phyloP scores from a whole-genome alignment of 1,284 basidiomycete species.

The Cutaneotrichosporon cavernicola region DNA sequence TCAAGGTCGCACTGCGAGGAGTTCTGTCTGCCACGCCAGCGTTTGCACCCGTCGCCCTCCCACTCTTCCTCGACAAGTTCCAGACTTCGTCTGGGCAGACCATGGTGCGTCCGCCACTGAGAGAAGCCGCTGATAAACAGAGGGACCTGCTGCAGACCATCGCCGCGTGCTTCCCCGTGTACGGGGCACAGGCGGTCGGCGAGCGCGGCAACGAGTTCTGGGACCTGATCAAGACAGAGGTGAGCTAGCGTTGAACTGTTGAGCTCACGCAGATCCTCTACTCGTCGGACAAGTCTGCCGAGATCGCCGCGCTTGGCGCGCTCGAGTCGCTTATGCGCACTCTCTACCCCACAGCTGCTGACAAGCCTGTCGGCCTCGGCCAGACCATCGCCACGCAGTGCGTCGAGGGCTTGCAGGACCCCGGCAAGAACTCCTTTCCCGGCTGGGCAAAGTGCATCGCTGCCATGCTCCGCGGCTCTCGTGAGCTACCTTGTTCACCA shows the following conservation, averaged over 20 bases:
- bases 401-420: conserved; percentile 72
- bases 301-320: conserved; percentile 68
- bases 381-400: conserved; percentile 76
- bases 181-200: conserved; percentile 65
- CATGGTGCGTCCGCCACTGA: conserved; percentile 62
- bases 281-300: conserved; percentile 72
- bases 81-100: conserved; percentile 75
- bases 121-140: conserved; percentile 53
- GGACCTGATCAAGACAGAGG: conserved; percentile 85
- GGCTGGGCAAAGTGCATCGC: conserved; percentile 78
- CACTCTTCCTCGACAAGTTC: conserved; percentile 90
- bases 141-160: conserved; percentile 78
- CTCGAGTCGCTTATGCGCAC: conserved; percentile 69
- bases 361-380: conserved; percentile 60
- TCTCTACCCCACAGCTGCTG: conserved; percentile 59
- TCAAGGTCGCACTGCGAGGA: conserved; percentile 65
- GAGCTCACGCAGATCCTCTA: conserved; percentile 71
- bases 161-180: conserved; percentile 72
- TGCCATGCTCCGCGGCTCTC: conserved; percentile 69
- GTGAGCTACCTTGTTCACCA: conserved; percentile 56
- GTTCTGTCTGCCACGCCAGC: conserved; percentile 76
- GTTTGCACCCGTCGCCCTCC: conserved; percentile 81
- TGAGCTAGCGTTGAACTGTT: conserved; percentile 41
- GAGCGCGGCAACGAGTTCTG: conserved; percentile 72
- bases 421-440: conserved; percentile 85